Evolutionary conservation across 768 basidiomycete species (phyloP), one percentile per base, ranked within the genome.

Genomic region (Rhodotorula babjevae): DNA sequence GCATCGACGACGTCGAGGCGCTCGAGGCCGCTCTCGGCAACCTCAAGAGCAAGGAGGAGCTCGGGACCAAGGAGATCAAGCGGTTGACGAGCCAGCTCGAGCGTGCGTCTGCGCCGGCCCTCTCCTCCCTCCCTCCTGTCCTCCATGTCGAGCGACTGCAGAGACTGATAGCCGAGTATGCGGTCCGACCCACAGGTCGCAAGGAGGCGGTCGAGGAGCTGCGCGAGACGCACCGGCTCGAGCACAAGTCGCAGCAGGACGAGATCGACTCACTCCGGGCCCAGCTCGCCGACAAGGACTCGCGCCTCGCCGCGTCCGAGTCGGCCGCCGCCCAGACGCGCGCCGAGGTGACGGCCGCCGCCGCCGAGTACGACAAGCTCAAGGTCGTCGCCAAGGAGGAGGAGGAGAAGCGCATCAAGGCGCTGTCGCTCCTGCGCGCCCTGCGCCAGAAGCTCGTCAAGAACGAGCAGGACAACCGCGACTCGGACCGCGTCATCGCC

Each of bases 361-460:
- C 71, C 7, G 84, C 84, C 27, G 82, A 93, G n/a, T 84, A 84
- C 60, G 80, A 84, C 27, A 91, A 96, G 68, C 80, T 89, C 1
- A 85, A 87, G 60, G 86, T 82, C 29, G 67, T 83, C 18, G 89
- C 87, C 11, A 96, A 91, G 80, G 94, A 97, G 72, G 96, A 98
- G 79, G 96, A 98, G 80, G 96, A 99, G 82, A 98, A 99, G 82
- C 87, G 95, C 21, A 87, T 88, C 29, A 99, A 98, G 78, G 94
- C 94, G 0, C 90, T 98, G 75, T 89, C 88, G 63, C 82, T 97
- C 40, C 83, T 99, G 68, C 97, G 97, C 82, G 93, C 93, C 3
- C 91, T 98, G n/a, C 84, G 96, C 67, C 89, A 93, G 82, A 99
- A 97, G 81, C 83, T 95, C n/a, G 92, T 97, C 42, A 97, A 93